Conservation (phyloP, 805 yeast genomes). For the Ogataea nitratoaversa region DNA sequence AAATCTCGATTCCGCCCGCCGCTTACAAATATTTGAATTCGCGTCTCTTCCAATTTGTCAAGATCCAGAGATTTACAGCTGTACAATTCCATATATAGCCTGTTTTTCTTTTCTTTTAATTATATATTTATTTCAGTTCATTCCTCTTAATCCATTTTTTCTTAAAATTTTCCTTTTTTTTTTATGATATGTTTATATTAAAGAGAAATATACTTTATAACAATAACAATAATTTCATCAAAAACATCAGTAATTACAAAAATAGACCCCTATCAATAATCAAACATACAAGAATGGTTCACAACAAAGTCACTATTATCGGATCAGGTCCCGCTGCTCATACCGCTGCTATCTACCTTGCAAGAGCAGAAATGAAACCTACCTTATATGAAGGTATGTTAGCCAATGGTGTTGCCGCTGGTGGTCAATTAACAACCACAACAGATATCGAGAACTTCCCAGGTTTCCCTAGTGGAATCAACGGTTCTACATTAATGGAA, state of each 20-base stretch:
- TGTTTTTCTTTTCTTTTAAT: too few relatives aligned
- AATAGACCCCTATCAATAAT: neutral
- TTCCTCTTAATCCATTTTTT: too few relatives aligned
- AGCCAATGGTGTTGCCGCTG: conserved; percentile 98
- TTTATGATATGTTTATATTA: too few relatives aligned
- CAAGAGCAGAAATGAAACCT: conserved; percentile 96
- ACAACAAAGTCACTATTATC: conserved; percentile 78
- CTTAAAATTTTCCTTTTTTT: too few relatives aligned
- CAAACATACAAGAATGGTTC: conserved; percentile 54
- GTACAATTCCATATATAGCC: too few relatives aligned
- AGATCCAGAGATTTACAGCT: too few relatives aligned
- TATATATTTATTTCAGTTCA: too few relatives aligned
- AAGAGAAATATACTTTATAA: neutral
- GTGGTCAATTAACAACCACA: conserved; percentile 98
- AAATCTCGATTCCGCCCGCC: too few relatives aligned
- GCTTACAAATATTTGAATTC: too few relatives aligned
- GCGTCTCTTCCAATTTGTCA: too few relatives aligned
- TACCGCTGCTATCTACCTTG: conserved; percentile 95
- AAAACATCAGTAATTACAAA: neutral
- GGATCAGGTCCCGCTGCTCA: conserved; percentile 99
- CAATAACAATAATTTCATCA: neutral
- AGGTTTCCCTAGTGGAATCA: conserved; percentile 92
- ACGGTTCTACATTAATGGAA: conserved; percentile 88
- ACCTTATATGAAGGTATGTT: conserved; percentile 91
- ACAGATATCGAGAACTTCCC: conserved; percentile 99